These are phyloP conservation scores for Ceratocystis destructans DNA, from an alignment of 2,329 filamentous ascomycete genomes.

Conservation along the genomic window DNA sequence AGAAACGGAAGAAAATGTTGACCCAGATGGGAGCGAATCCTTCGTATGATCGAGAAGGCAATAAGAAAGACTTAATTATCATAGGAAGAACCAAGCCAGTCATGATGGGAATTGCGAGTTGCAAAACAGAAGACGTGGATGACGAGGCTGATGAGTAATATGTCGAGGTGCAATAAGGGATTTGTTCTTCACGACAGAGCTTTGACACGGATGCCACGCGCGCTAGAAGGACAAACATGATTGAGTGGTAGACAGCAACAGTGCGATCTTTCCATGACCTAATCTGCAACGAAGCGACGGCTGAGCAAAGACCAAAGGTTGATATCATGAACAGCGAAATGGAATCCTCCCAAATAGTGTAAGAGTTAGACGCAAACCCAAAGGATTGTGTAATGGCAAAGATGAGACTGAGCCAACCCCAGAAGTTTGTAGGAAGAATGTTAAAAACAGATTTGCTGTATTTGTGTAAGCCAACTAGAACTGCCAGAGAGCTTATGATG, in stretches of 20 bases:
- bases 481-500: slow-evolving; percentile 33
- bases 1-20: slow-evolving; percentile 60
- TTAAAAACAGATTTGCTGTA: slow-evolving; percentile 34
- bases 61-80: slow-evolving; percentile 66
- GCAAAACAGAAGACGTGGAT: slow-evolving; percentile 85
- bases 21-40: slow-evolving; percentile 78
- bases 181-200: slow-evolving; percentile 93
- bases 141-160: slow-evolving; percentile 89
- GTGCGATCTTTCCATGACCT: slow-evolving; percentile 52
- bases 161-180: slow-evolving; percentile 89
- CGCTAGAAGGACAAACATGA: slow-evolving; percentile 66
- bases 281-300: slow-evolving; percentile 62
- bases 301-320: slow-evolving; percentile 68
- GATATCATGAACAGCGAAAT: slow-evolving; percentile 84
- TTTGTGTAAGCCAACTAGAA: slow-evolving; percentile 31
- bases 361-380: slow-evolving; percentile 94
- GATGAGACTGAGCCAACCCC: slow-evolving; percentile 74
- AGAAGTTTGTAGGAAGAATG: slow-evolving; percentile 58
- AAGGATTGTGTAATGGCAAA: slow-evolving; percentile 80
- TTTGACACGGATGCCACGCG: slow-evolving; percentile 76
- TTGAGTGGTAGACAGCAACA: slow-evolving; percentile 70
- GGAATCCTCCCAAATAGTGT: slow-evolving; percentile 96
- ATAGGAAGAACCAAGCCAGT: slow-evolving; percentile 58
- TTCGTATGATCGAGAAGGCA: slow-evolving; percentile 73
- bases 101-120: slow-evolving; percentile 66